phyloP scores from a whole-genome alignment of 2,329 filamentous ascomycete genomes.

The Rosellinia necatrix region DNA sequence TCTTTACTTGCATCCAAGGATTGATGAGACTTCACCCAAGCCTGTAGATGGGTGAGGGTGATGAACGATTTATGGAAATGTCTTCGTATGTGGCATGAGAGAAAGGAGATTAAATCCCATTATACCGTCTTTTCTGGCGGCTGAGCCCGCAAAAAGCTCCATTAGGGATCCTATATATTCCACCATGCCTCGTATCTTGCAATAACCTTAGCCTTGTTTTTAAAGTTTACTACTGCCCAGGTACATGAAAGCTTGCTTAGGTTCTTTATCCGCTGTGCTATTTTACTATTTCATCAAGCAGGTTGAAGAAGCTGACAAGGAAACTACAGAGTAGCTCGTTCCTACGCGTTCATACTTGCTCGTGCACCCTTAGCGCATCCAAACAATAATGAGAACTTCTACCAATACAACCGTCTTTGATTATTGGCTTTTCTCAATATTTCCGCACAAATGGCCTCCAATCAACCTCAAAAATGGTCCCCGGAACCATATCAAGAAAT shows the following conservation, averaged over 20 bases:
- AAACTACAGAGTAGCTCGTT: slow-evolving; percentile 21
- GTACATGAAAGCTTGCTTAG: slow-evolving; percentile 22
- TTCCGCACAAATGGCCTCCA: slow-evolving; percentile 24
- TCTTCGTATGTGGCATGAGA: background rate
- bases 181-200: slow-evolving; percentile 22
- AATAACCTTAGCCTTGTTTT: slow-evolving; percentile 21
- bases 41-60: background rate
- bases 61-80: background rate
- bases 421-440: slow-evolving; percentile 24
- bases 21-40: background rate
- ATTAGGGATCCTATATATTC: slow-evolving; percentile 17
- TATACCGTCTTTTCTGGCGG: slow-evolving; percentile 10
- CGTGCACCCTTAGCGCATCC: slow-evolving; percentile 18
- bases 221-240: slow-evolving; percentile 23
- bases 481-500: slow-evolving; percentile 27
- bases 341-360: slow-evolving; percentile 20
- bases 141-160: slow-evolving; percentile 10
- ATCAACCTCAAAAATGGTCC: slow-evolving; percentile 24
- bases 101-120: background rate
- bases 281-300: slow-evolving; percentile 26
- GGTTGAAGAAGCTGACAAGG: slow-evolving; percentile 20
- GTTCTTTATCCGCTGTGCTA: slow-evolving; percentile 25
- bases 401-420: slow-evolving; percentile 25
- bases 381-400: slow-evolving; percentile 23
- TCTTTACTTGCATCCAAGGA: no score